A percentile compares a stretch with the other conserved stretches of the same genome.
These are phyloP conservation scores for Aristolochia fimbriata DNA, from an alignment of 164 flowering plant genomes.

Conservation along the genomic window DNA sequence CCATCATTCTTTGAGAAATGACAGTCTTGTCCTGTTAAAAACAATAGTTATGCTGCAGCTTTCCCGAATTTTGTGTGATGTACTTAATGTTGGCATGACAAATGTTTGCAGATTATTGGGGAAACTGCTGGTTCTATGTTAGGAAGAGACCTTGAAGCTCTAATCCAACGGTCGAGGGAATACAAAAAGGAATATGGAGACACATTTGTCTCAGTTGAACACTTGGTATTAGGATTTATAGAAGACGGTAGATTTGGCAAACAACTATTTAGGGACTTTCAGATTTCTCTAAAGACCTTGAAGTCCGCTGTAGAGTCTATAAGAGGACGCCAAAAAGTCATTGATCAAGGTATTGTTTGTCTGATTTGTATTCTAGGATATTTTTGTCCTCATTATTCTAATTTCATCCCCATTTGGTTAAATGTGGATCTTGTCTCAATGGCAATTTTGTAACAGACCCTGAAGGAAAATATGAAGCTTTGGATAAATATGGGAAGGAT, in stretches of 20 bases:
- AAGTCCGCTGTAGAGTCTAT: slow-evolving; percentile 66
- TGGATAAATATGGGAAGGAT: slow-evolving; percentile 95
- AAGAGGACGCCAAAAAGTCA: slow-evolving; percentile 82
- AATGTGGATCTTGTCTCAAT: not conserved
- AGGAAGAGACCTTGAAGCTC: slow-evolving; percentile 82
- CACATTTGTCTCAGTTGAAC: slow-evolving; percentile 90
- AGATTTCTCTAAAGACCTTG: slow-evolving; percentile 42
- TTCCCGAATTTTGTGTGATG: too few species aligned
- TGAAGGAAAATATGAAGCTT: slow-evolving; percentile 89
- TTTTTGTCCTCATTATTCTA: not conserved
- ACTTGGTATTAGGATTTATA: slow-evolving; percentile 73
- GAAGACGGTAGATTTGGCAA: slow-evolving; percentile 86
- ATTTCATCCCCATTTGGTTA: not conserved
- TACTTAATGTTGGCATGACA: too few species aligned
- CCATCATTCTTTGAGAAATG: too few species aligned
- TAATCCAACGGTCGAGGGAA: slow-evolving; percentile 75
- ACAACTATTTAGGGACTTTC: slow-evolving; percentile 77
- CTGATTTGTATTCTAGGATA: not conserved
- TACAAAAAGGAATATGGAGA: slow-evolving; percentile 84
- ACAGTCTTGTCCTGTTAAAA: too few species aligned
- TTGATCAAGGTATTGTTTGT: slow-evolving; percentile 69
- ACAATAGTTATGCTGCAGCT: too few species aligned
- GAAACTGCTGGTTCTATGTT: slow-evolving; percentile 90
- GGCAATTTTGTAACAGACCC: slow-evolving; percentile 50
- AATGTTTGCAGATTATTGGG: slow-evolving; percentile 55